Conservation (phyloP, 75 land plant genomes). For the Cupressus sempervirens region DNA sequence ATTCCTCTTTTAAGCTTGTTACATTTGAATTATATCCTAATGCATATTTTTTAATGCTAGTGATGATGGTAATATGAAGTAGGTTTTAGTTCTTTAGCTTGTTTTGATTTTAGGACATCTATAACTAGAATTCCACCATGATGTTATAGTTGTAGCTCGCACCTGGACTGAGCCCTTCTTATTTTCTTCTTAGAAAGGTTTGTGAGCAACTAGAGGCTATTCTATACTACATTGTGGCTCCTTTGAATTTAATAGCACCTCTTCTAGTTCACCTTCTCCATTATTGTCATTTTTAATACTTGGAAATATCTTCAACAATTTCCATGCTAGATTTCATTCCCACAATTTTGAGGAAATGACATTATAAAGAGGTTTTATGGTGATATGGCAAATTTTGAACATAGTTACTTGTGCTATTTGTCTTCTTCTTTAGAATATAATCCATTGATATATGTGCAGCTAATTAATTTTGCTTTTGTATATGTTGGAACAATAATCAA, state of each 20-base stretch:
- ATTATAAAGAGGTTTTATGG: not conserved
- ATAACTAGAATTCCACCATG: not conserved
- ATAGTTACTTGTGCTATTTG: not conserved
- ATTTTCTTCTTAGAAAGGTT: not conserved
- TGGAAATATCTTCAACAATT: not conserved
- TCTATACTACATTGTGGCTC: not conserved
- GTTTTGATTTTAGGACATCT: not conserved
- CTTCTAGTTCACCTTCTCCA: not conserved
- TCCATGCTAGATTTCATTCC: not conserved
- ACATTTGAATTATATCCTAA: not conserved
- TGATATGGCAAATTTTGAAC: not conserved
- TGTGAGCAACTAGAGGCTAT: not conserved
- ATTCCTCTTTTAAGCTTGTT: no score
- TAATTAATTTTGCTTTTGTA: slow-evolving; percentile 82
- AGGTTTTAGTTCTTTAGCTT: not conserved
- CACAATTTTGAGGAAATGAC: not conserved
- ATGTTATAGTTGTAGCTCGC: not conserved
- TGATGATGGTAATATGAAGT: not conserved
- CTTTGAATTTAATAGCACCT: not conserved
- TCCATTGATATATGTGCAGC: slow-evolving; percentile 42
- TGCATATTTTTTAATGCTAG: not conserved
- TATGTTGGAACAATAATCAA: slow-evolving; percentile 94
- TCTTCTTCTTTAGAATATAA: not conserved
- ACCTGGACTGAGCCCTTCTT: not conserved
- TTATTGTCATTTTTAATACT: not conserved